These are phyloP conservation scores for Vinca minor DNA, from an alignment of 257 asterid genomes.

Conservation along the genomic window DNA sequence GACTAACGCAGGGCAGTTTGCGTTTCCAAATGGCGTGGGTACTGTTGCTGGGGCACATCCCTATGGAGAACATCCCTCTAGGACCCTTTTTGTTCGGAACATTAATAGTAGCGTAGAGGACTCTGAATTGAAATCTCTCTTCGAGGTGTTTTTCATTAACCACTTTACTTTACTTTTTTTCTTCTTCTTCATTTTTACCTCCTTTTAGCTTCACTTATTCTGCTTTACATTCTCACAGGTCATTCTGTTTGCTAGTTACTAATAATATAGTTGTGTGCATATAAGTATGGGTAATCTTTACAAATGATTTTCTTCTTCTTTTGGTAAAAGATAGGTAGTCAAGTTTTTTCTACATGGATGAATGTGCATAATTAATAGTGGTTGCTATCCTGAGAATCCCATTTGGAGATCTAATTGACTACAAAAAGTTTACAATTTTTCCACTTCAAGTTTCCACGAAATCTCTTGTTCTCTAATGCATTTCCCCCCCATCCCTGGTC, in stretches of 20 bases:
- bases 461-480: background rate
- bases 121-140: constrained; percentile 73
- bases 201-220: constrained; percentile 2
- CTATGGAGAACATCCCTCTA: constrained; percentile 95
- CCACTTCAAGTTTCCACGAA: background rate
- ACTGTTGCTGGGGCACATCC: constrained; percentile 86
- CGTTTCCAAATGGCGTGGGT: constrained; percentile 51
- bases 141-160: constrained; percentile 51
- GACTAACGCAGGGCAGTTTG: constrained; percentile 31
- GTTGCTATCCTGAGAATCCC: background rate
- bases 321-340: background rate
- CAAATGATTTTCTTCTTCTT: background rate
- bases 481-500: background rate
- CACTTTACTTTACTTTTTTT: too few species aligned
- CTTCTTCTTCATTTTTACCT: too few species aligned
- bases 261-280: background rate
- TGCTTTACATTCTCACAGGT: background rate
- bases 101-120: constrained; percentile 95
- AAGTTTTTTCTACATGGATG: background rate
- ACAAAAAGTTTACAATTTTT: background rate
- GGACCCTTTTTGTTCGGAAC: constrained; percentile 89
- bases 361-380: background rate
- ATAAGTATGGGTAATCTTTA: background rate
- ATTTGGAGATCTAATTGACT: background rate
- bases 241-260: constrained; percentile 6